Percentiles rank a stretch among this genome's conserved stretches.
Evolutionary conservation across 805 yeast genomes (phyloP).

Genomic region (Saccharomyces kudriavzevii): DNA sequence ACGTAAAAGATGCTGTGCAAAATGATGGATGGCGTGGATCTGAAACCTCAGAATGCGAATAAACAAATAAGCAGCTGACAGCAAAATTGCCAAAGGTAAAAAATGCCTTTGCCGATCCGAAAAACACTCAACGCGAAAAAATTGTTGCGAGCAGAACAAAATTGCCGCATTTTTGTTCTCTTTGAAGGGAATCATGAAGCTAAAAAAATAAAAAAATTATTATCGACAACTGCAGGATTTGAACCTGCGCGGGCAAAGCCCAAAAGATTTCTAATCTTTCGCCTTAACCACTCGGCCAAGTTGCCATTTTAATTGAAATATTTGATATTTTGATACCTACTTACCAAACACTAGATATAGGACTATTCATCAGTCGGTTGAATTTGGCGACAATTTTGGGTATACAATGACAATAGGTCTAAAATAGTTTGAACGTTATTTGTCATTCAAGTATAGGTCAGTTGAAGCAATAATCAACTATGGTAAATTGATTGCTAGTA

Average conservation of each 20-base stretch:
- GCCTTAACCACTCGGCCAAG: constrained; percentile 59
- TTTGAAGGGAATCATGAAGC: neutral
- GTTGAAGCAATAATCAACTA: too few species aligned
- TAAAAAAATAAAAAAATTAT: neutral
- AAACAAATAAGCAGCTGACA: neutral
- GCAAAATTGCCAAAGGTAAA: neutral
- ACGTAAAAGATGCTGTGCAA: neutral
- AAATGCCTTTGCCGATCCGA: neutral
- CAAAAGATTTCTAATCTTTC: constrained; percentile 50
- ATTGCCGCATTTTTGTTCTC: neutral
- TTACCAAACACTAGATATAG: too few species aligned
- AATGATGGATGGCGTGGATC: neutral
- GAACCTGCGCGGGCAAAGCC: constrained; percentile 52
- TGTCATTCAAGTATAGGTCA: too few species aligned
- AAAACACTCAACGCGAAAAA: neutral
- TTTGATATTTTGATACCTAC: neutral
- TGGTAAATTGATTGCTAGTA: too few species aligned
- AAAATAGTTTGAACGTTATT: too few species aligned
- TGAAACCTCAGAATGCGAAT: neutral
- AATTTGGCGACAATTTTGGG: too few species aligned
- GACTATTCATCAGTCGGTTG: too few species aligned
- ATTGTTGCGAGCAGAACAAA: neutral
- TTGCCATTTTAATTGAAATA: constrained; percentile 22
- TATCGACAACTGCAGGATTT: constrained; percentile 60
- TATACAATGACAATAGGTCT: too few species aligned